Base-by-base conservation (phyloP, 805 yeast genomes). In the Candida alai region DNA sequence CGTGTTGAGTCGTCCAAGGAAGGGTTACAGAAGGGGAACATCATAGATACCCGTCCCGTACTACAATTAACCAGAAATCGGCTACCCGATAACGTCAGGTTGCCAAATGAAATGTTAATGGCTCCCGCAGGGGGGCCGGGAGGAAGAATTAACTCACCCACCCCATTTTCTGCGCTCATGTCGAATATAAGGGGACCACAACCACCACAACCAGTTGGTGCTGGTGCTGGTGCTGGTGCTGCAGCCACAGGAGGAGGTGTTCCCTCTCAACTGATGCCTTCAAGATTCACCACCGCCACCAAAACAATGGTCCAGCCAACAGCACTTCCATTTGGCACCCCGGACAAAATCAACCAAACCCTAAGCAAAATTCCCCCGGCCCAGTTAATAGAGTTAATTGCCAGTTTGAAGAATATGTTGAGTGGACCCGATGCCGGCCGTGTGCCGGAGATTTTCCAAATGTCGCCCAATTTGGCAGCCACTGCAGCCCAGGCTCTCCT, bases 401-500 rank as follows among this genome's bases (percentile, higher is more conserved):
- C 88, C 5, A 80, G 78, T 41, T 58, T 84, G 42, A 83, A 82
- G 54, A 68, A 71, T 21, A 59, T 78, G 5, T 60, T 80, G 21
- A 63, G 62, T 23, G 72, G 76, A 28, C 72, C 76, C 5, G 68
- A 70, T 37, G 65, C 74, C 23, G 47, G 55, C 22, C 55, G 81
- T 41, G 79, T 78, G 15, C 65, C 72, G 35, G 72, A 71, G 38
- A 64, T 81, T 37, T 64, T 77, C 46, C 66, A 64, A 36, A 60
- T 73, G 46, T 60, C 76, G 43, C 78, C 79, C 12, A 58, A 76
- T 30, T 59, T 83, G 26, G 81, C 88, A 3, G 61, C 76, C 2
- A 71, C 84, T 1, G 79, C 85, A 1, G 77, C 89, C 0, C 93
- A 84, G 52, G 84, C 88, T 2, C 62, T 84, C 41, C 58, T 84